A percentile compares a stretch with the other conserved stretches of the same genome.
These are phyloP conservation scores for Wickerhamomyces alni DNA, from an alignment of 805 yeast species.

Conservation along the genomic window DNA sequence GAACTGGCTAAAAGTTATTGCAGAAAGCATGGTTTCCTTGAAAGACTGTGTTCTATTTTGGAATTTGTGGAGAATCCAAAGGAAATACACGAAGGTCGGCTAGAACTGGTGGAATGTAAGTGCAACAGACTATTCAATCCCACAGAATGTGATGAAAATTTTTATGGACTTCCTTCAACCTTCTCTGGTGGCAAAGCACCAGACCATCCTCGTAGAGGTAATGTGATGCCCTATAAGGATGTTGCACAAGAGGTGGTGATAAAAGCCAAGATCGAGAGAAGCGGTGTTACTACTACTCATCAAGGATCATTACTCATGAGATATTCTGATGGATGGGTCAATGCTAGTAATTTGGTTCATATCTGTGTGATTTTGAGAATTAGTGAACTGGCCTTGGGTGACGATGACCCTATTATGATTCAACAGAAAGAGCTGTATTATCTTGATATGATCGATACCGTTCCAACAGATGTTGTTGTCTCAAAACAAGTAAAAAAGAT, in stretches of 20 bases:
- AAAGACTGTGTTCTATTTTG: slow-evolving; percentile 11
- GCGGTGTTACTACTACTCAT: slow-evolving; percentile 2
- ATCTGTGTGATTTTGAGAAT: slow-evolving; percentile 15
- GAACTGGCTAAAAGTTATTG: slow-evolving; percentile 13
- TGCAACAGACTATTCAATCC: slow-evolving; percentile 10
- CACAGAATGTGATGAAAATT: slow-evolving; percentile 7
- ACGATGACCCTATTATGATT: slow-evolving; percentile 23
- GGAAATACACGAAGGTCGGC: slow-evolving; percentile 1
- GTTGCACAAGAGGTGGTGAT: slow-evolving; percentile 4
- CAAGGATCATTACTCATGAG: slow-evolving; percentile 9
- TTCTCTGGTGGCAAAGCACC: slow-evolving; percentile 19
- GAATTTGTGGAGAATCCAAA: slow-evolving; percentile 13
- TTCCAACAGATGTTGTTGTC: slow-evolving; percentile 15
- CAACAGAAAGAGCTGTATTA: slow-evolving; percentile 19
- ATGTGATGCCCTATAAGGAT: neutral
- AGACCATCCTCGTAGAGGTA: slow-evolving; percentile 1
- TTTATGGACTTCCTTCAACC: slow-evolving; percentile 16
- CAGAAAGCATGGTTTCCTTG: slow-evolving; percentile 13
- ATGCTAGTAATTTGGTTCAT: slow-evolving; percentile 13
- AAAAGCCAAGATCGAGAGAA: slow-evolving; percentile 6
- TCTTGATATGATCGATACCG: slow-evolving; percentile 17
- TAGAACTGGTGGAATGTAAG: slow-evolving; percentile 8
- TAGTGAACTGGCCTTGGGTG: slow-evolving; percentile 12
- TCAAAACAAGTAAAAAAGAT: slow-evolving; percentile 5
- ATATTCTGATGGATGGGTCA: slow-evolving; percentile 23